These are phyloP conservation scores for Pseudogymnoascus sp. DNA, from an alignment of 2,329 filamentous ascomycete genomes.

Conservation along the genomic window DNA sequence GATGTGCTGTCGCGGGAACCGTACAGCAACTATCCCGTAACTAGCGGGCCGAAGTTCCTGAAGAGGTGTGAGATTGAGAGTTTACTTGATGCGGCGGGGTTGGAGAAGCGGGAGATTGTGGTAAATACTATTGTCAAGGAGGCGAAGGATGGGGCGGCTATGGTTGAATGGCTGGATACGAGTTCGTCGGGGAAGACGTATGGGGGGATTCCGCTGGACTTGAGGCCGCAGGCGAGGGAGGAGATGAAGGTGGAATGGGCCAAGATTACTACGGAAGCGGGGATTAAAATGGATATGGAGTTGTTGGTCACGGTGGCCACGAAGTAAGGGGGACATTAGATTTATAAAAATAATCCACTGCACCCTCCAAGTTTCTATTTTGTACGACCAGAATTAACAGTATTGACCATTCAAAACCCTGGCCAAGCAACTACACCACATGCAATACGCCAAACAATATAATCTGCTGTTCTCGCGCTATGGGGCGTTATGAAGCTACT, in stretches of 20 bases:
- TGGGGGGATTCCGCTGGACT: slow-evolving; percentile 24
- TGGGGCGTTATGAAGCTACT: neutral
- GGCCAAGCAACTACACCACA: neutral
- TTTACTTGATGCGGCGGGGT: slow-evolving; percentile 21
- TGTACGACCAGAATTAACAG: neutral
- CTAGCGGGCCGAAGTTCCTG: slow-evolving; percentile 21
- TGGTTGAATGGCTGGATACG: slow-evolving; percentile 28
- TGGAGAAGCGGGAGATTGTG: slow-evolving; percentile 16
- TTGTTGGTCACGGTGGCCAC: slow-evolving; percentile 16
- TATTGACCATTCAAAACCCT: neutral
- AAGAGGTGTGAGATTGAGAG: slow-evolving; percentile 18
- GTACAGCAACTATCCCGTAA: slow-evolving; percentile 20
- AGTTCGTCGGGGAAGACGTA: slow-evolving; percentile 29
- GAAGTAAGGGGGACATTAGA: neutral
- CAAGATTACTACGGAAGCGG: slow-evolving; percentile 21
- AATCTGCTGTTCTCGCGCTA: neutral
- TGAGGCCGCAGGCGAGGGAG: slow-evolving; percentile 22
- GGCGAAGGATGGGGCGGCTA: slow-evolving; percentile 15
- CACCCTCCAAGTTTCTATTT: neutral
- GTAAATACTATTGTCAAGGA: slow-evolving; percentile 23
- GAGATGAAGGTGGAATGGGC: slow-evolving; percentile 27
- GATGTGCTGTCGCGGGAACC: slow-evolving; percentile 23
- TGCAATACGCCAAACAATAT: neutral
- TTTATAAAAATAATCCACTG: neutral
- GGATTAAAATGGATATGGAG: slow-evolving; percentile 27